Evolutionary conservation across 2,329 filamentous ascomycete species (phyloP).

Genomic region (Colletotrichum sp.): DNA sequence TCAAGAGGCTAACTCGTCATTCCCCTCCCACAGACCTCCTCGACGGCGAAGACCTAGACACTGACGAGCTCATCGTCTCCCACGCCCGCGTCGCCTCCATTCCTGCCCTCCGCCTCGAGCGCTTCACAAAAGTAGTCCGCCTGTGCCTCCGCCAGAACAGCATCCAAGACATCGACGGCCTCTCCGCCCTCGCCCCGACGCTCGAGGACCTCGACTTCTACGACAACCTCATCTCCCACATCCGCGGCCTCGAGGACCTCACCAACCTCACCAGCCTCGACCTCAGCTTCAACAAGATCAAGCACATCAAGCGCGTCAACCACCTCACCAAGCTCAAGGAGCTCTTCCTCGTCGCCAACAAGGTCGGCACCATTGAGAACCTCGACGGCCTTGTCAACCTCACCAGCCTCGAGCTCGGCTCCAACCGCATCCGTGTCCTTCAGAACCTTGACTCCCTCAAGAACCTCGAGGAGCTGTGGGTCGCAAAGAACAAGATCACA

Average conservation of each 20-base stretch:
- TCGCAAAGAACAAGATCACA: constrained; percentile 96
- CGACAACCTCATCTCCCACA: constrained; percentile 91
- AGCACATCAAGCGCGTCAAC: constrained; percentile 90
- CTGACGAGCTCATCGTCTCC: constrained; percentile 85
- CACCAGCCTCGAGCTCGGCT: constrained; percentile 86
- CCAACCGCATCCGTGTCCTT: constrained; percentile 89
- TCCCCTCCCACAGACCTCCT: constrained; percentile 55
- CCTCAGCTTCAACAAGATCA: constrained; percentile 98
- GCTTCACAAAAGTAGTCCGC: constrained; percentile 77
- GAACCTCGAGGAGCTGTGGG: constrained; percentile 87
- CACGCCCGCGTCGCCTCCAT: constrained; percentile 86
- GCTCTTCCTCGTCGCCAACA: constrained; percentile 93
- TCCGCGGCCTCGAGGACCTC: constrained; percentile 82
- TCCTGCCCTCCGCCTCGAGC: constrained; percentile 76
- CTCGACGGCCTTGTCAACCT: constrained; percentile 77
- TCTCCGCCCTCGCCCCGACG: constrained; percentile 67
- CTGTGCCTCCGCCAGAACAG: constrained; percentile 93
- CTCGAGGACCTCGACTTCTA: constrained; percentile 91
- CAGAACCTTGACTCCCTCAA: constrained; percentile 80
- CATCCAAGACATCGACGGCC: constrained; percentile 80
- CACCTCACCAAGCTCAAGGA: constrained; percentile 81
- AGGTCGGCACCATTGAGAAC: constrained; percentile 86
- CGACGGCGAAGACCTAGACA: constrained; percentile 63
- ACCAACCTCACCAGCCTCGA: constrained; percentile 80
- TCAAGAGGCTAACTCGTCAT: constrained; percentile 9